Evolutionary conservation across 169 alveolate genomes (phyloP).

Genomic region (Eimeria sp.): DNA sequence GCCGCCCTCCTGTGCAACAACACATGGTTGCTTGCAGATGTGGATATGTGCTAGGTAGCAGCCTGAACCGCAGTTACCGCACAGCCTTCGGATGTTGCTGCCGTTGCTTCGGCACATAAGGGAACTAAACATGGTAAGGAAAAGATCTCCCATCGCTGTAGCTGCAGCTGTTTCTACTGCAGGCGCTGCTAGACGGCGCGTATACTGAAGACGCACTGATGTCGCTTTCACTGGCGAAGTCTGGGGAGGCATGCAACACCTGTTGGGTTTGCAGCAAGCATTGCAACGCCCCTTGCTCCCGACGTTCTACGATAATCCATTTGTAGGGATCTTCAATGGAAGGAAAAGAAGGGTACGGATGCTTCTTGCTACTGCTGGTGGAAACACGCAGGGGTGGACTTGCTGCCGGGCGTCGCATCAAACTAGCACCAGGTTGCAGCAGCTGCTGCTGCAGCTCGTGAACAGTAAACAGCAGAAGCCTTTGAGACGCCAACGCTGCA

Average conservation of each 20-base stretch:
- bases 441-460: slow-evolving; percentile 71
- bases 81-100: background rate
- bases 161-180: background rate
- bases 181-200: background rate
- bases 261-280: slow-evolving; percentile 27
- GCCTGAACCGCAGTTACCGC: background rate
- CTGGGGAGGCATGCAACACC: slow-evolving; percentile 64
- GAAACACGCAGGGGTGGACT: slow-evolving; percentile 61
- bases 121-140: background rate
- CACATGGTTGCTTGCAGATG: background rate
- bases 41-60: background rate
- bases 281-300: slow-evolving; percentile 27
- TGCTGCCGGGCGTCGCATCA: slow-evolving; percentile 71
- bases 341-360: slow-evolving; percentile 59
- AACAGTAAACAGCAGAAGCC: slow-evolving; percentile 26
- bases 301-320: slow-evolving; percentile 53
- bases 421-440: slow-evolving; percentile 48
- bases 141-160: background rate
- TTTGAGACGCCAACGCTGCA: slow-evolving; percentile 12
- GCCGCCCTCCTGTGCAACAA: slow-evolving; percentile 41
- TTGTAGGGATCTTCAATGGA: slow-evolving; percentile 58
- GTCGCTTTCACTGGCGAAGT: slow-evolving; percentile 34
- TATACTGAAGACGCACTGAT: background rate
- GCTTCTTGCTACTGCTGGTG: slow-evolving; percentile 45
- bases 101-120: background rate